Conservation (phyloP, 768 basidiomycete species). For the Rhodotorula taiwanensis region DNA sequence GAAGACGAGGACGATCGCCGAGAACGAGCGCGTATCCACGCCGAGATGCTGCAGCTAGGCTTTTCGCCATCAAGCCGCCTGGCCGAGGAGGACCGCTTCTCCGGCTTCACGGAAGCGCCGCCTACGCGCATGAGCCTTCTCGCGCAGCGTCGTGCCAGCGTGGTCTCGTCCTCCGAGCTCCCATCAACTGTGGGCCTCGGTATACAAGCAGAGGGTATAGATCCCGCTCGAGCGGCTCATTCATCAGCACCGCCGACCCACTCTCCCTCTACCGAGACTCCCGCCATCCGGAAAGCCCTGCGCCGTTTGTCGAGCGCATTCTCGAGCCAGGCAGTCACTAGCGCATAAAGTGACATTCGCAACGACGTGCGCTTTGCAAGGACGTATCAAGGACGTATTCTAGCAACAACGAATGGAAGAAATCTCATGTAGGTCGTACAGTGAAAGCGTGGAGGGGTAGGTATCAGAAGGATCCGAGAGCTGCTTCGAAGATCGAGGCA, state of each 20-base stretch:
- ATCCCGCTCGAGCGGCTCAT: no score
- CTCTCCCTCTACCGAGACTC: no score
- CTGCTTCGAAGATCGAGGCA: not conserved
- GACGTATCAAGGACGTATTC: no score
- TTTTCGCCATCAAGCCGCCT: constrained; percentile 64
- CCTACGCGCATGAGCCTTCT: constrained; percentile 2
- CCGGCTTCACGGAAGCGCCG: constrained; percentile 68
- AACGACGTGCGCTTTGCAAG: no score
- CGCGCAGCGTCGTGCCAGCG: constrained; percentile 1
- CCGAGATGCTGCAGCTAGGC: constrained; percentile 91
- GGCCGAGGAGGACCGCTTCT: constrained; percentile 66
- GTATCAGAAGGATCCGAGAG: not conserved
- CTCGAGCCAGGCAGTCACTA: no score
- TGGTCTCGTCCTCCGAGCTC: not conserved
- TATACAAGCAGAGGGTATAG: no score
- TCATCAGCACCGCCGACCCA: no score
- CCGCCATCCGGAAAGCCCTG: constrained; percentile 7
- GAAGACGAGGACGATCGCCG: constrained; percentile 58
- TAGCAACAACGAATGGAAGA: not conserved
- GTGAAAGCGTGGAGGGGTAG: no score
- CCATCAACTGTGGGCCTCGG: no score
- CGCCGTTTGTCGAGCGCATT: constrained; percentile 6
- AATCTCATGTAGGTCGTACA: no score
- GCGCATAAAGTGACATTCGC: no score
- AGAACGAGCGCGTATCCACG: constrained; percentile 78